Evolutionary conservation across 139 green algal species (phyloP), one percentile per base, ranked within the genome.

Genomic region (Diplosphaera chodatii): DNA sequence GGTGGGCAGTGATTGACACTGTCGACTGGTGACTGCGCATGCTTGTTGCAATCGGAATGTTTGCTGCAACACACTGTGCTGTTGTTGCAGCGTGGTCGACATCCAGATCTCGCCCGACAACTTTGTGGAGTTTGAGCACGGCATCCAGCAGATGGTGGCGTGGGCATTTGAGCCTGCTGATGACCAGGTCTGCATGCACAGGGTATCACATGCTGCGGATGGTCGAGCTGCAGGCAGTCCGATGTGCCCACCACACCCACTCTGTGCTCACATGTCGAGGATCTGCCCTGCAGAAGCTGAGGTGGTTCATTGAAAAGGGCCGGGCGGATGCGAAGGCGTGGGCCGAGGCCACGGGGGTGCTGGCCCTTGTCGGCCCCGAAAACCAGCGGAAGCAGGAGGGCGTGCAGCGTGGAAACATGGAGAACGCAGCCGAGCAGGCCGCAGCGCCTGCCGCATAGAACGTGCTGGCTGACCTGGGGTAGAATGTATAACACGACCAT

Each of bases 151-250:
- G 71, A 90, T 88, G 81, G 27, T 90, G 65, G 63, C 55, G 18
- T 91, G 78, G 83, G 83, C 86, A 0, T 81, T 91, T 68, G 75
- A 87, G 62, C 86, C 86, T 1, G 86, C 80, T 10, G 73, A 84
- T 28, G 80, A 91, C 1, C n/a, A n/a, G n/a, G n/a, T n/a, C n/a
- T n/a, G n/a, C n/a, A n/a, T n/a, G n/a, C n/a, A n/a, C n/a, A n/a
- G n/a, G n/a, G n/a, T n/a, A n/a, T n/a, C n/a, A n/a, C n/a, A n/a
- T n/a, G n/a, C n/a, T n/a, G n/a, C n/a, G n/a, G n/a, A n/a, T n/a
- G n/a, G n/a, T n/a, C n/a, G n/a, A n/a, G n/a, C n/a, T n/a, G n/a
- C n/a, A n/a, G n/a, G n/a, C n/a, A n/a, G n/a, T n/a, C n/a, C n/a
- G n/a, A n/a, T n/a, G n/a, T n/a, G n/a, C n/a, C n/a, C n/a, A n/a